A percentile compares a stretch with the other conserved stretches of the same genome.
phyloP scores from a whole-genome alignment of 805 yeast species.

The Pichia heedii region DNA sequence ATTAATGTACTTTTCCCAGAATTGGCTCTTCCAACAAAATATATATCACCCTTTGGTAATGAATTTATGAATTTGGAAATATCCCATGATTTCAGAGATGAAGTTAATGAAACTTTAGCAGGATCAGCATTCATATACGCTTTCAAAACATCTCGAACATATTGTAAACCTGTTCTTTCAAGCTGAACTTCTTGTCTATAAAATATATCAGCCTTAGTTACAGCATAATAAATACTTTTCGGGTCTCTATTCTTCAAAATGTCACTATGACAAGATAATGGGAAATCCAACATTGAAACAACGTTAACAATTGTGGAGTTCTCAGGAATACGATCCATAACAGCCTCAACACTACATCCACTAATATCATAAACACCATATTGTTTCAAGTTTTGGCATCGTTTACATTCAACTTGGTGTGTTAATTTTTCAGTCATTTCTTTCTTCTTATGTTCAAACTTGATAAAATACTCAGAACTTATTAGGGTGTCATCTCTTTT shows the following conservation, averaged over 20 bases:
- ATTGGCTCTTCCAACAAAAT: conserved; percentile 58
- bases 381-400: conserved; percentile 3
- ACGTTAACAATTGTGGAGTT: conserved; percentile 47
- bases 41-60: conserved; percentile 32
- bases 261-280: conserved; percentile 40
- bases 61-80: conserved; percentile 29
- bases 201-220: conserved; percentile 34
- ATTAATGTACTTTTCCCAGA: conserved; percentile 62
- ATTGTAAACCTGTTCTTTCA: conserved; percentile 20
- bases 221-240: conserved; percentile 30
- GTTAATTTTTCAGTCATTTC: background rate
- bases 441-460: conserved; percentile 1
- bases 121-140: conserved; percentile 23
- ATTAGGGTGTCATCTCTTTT: background rate
- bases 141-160: conserved; percentile 26
- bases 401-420: conserved; percentile 1
- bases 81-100: conserved; percentile 49
- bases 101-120: conserved; percentile 36
- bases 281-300: conserved; percentile 64
- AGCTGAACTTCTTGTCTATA: conserved; percentile 16
- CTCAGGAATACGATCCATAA: conserved; percentile 32
- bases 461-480: background rate
- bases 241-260: conserved; percentile 30
- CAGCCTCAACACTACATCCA: conserved; percentile 19
- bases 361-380: conserved; percentile 5